Percentiles rank a stretch among this genome's conserved stretches.
phyloP scores from a whole-genome alignment of 139 green algal genomes.

The Desmodesmus armatus region DNA sequence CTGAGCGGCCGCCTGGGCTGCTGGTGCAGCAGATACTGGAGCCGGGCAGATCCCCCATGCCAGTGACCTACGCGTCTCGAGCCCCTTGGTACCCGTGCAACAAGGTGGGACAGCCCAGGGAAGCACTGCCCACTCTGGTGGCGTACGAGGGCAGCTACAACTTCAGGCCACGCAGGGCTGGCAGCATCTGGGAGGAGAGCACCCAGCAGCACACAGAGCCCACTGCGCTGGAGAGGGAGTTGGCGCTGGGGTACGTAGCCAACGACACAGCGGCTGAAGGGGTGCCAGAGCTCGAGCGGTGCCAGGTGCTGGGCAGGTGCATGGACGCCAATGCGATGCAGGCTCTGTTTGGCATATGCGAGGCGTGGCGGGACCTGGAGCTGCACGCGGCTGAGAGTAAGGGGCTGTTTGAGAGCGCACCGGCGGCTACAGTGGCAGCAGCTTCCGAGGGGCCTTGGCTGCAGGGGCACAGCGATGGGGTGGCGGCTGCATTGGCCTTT shows the following conservation, averaged over 20 bases:
- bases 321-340: neutral
- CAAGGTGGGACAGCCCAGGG: neutral
- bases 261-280: neutral
- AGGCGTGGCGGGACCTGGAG: neutral
- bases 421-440: neutral
- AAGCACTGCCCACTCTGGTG: neutral
- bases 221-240: neutral
- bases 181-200: neutral
- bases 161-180: neutral
- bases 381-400: too few species aligned
- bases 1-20: neutral
- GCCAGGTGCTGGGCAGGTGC: neutral
- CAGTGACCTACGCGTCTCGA: neutral
- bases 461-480: neutral
- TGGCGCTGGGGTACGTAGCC: slow-evolving; percentile 9
- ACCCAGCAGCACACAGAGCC: neutral
- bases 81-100: slow-evolving; percentile 11
- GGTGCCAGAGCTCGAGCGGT: neutral
- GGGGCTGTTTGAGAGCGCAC: too few species aligned
- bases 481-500: neutral
- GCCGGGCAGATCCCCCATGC: neutral
- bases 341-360: neutral
- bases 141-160: neutral
- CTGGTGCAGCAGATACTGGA: slow-evolving; percentile 2
- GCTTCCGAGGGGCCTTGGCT: neutral